Evolutionary conservation across 306 rosid species (phyloP), one percentile per base, ranked within the genome.

Genomic region (Argentina anserina): DNA sequence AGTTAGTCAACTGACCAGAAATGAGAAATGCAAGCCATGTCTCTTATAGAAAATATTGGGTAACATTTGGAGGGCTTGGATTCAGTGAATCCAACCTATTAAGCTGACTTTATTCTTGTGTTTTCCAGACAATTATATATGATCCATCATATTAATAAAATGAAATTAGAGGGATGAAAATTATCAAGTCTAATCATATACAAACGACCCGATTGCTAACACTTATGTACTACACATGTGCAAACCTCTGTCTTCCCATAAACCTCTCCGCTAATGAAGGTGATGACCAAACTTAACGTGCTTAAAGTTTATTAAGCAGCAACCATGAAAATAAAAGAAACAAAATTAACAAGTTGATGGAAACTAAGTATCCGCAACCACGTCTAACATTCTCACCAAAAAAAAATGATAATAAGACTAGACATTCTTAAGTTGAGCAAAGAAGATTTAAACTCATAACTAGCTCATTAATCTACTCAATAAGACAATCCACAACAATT

Each of bases 221-320:
- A 70, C 64, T 70, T 50, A 6, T 3, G 20, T 15, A 70, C 64
- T 52, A 36, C 74, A 14, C 33, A 18, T 21, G 3, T 13, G 34
- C n/a, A 68, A 47, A 33, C 60, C 43, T 41, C 40, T 23, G 64
- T 36, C 50, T 14, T 69, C 74, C 65, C 74, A 37, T 37, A 34
- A 55, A 71, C n/a, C 37, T 25, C 65, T 71, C 75, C 65, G 10
- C 53, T 15, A 12, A 39, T 40, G 26, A 26, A 39, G 66, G 65
- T 53, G 20, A 70, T 55, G 26, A 39, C 5, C 18, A 12, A 14
- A 13, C 33, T 29, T 20, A 47, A 68, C 20, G n/a, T 68, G 71
- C 41, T 28, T 28, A 17, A 46, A 46, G 8, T 6, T 0, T 23
- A 36, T 70, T 34, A 36, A 21, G 55, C 33, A 43, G 23, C 25